Conservation (phyloP, 768 basidiomycete species). For the Agrocybe pediades region DNA sequence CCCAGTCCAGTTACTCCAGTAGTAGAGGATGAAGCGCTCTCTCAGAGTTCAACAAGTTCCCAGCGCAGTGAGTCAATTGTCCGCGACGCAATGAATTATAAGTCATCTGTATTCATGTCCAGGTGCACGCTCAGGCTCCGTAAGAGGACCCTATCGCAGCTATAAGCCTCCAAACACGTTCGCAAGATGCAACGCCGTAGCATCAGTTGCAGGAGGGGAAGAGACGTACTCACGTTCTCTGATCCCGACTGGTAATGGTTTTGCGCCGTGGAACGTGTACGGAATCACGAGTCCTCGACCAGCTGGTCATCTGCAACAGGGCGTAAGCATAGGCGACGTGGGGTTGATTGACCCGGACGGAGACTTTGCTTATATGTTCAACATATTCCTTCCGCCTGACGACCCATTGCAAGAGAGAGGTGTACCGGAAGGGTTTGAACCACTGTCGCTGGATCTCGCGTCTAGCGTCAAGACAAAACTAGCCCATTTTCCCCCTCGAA, state of each 20-base stretch:
- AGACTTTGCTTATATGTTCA: slow-evolving; percentile 11
- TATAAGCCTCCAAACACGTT: background rate
- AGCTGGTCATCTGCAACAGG: background rate
- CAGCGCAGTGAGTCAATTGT: background rate
- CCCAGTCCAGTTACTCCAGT: no score
- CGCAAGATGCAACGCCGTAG: background rate
- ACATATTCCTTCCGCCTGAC: slow-evolving; percentile 6
- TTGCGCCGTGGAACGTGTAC: background rate
- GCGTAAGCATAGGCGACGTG: slow-evolving; percentile 2
- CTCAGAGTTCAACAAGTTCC: no score
- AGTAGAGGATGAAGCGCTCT: no score
- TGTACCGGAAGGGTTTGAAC: slow-evolving; percentile 9
- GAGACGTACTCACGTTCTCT: slow-evolving; percentile 3
- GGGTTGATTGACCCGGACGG: slow-evolving; percentile 10
- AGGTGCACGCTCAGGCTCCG: background rate
- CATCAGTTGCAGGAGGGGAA: background rate
- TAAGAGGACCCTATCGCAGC: background rate
- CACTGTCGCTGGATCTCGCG: background rate
- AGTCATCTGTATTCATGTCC: background rate
- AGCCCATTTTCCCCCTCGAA: background rate
- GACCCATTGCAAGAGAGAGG: slow-evolving; percentile 7
- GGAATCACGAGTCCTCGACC: background rate
- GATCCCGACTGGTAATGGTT: background rate
- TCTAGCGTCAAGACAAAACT: background rate
- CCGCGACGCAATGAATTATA: no score